Evolutionary conservation across 1,284 basidiomycete genomes (phyloP), one percentile per base, ranked within the genome.

Genomic region (Cutaneotrichosporon cavernicola): DNA sequence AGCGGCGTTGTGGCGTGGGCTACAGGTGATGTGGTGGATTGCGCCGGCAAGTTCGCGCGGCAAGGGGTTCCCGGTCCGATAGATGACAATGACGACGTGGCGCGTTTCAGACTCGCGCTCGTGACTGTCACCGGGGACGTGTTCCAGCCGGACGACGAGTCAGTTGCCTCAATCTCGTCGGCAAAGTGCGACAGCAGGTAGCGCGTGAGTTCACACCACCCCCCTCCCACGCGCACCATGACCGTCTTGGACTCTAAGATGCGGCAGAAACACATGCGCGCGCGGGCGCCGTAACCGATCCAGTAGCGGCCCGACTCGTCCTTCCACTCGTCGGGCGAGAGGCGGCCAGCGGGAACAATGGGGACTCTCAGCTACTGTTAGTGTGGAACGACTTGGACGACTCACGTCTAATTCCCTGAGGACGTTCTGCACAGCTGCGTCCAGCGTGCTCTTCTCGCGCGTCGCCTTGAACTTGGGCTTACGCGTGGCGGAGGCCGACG

Each of bases 231-330:
- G 65, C 92, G 87, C 49, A 97, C 92, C 93, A 97, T 96, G 66
- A 96, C 93, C 0, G 90, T 94, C 70, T 91, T 89, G 4, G 90
- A 92, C n/a, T 91, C 87, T 40, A 96, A 81, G 62, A 96, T 95
- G 22, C 93, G 86, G 78, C 92, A 95, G 77, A 94, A 96, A 77
- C 91, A 79, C 21, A 95, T 82, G 75, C 89, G 92, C 2, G 92
- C 79, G 5, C 73, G 87, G 58, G 92, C 90, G 68, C 90, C 86
- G 68, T 90, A 88, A 11, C 93, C 93, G 71, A 97, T 96, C 91
- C 91, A 95, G 76, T 97, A 97, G 74, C 92, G 92, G 18, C 93
- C 93, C 65, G 90, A 92, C 78, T 92, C 88, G 75, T 94, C 92
- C 75, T 88, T 89, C 90, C 90, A 93, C 55, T 26, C 70, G 18